phyloP scores from a whole-genome alignment of 352 stramenopile species.

The Pythium dissotocum region DNA sequence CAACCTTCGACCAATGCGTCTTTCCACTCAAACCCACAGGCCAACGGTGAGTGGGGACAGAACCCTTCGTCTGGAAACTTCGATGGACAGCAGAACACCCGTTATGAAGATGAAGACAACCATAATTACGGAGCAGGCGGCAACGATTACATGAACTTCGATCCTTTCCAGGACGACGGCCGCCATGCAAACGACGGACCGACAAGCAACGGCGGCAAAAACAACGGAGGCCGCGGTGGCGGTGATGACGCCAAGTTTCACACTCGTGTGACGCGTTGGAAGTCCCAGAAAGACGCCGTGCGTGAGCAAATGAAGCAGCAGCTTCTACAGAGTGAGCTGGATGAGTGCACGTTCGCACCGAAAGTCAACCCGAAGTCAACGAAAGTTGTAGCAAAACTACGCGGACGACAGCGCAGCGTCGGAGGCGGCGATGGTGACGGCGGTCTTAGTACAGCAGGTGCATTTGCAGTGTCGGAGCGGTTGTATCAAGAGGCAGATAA shows the following conservation, averaged over 20 bases:
- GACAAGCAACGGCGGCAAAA: neutral
- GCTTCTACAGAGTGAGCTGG: slow-evolving; percentile 63
- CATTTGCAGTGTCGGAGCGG: slow-evolving; percentile 57
- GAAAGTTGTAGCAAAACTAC: slow-evolving; percentile 63
- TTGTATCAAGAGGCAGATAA: slow-evolving; percentile 79
- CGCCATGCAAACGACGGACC: neutral
- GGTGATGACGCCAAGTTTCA: slow-evolving; percentile 59
- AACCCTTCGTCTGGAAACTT: neutral
- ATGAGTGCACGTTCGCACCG: slow-evolving; percentile 78
- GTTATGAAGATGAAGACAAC: slow-evolving; percentile 16
- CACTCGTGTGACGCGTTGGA: slow-evolving; percentile 70
- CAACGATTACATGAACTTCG: slow-evolving; percentile 13
- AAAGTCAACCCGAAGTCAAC: slow-evolving; percentile 78
- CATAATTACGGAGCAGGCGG: neutral
- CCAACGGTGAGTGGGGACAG: neutral
- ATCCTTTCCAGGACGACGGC: slow-evolving; percentile 14
- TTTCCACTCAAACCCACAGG: neutral
- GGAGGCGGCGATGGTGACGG: slow-evolving; percentile 20
- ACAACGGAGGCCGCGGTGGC: slow-evolving; percentile 9
- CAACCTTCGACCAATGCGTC: neutral
- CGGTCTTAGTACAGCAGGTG: slow-evolving; percentile 19
- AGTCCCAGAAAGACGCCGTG: slow-evolving; percentile 73
- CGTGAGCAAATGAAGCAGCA: slow-evolving; percentile 84
- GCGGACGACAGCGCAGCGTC: slow-evolving; percentile 37
- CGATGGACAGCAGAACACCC: neutral